These are phyloP conservation scores for Oenanthe sinensis DNA, from an alignment of 129 eudicot genomes.

Conservation along the genomic window DNA sequence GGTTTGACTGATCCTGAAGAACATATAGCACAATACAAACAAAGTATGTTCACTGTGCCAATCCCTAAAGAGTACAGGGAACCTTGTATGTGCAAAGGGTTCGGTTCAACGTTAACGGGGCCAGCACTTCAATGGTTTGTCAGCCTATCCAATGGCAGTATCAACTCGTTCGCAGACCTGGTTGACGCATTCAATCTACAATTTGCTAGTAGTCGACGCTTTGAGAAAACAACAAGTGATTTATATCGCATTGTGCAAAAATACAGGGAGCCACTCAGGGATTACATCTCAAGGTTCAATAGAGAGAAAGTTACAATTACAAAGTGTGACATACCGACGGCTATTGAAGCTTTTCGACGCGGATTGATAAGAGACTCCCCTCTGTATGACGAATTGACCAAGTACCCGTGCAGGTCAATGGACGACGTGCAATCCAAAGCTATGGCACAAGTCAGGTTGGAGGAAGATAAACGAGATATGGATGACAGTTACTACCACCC, in stretches of 20 bases:
- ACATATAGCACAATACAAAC: neutral
- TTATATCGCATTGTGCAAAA: too few relatives aligned
- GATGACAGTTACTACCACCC: neutral
- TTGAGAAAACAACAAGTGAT: neutral
- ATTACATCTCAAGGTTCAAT: neutral
- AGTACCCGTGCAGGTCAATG: neutral
- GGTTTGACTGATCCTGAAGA: neutral
- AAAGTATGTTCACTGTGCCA: neutral
- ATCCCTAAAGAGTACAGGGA: neutral
- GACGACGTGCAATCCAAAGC: neutral
- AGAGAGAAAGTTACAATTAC: neutral
- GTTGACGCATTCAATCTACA: neutral
- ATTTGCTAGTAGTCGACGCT: neutral
- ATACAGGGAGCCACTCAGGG: neutral
- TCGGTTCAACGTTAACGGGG: neutral
- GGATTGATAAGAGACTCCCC: neutral
- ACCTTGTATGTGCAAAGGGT: neutral
- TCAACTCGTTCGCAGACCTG: neutral
- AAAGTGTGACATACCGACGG: neutral
- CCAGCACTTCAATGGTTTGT: neutral
- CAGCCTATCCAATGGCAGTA: neutral
- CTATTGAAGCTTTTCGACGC: neutral
- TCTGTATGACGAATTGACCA: neutral
- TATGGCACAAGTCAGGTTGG: neutral
- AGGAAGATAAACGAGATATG: neutral